These are phyloP conservation scores for Trichoderma citrinoviride DNA, from an alignment of 2,329 filamentous ascomycete genomes.

Conservation along the genomic window DNA sequence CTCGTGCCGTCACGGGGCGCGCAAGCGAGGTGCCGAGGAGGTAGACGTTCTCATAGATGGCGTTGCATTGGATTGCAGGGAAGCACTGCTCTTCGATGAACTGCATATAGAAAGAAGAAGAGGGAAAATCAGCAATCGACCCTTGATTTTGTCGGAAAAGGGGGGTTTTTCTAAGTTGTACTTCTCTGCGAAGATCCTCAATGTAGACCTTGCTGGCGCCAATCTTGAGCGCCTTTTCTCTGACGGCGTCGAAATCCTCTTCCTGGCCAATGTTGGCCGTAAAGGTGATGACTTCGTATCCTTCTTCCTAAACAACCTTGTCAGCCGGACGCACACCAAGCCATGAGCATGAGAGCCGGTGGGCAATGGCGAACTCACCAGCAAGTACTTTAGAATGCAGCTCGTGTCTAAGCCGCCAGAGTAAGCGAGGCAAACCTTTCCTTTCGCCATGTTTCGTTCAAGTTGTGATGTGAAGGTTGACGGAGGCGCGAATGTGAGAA, in stretches of 20 bases:
- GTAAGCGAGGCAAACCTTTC: background rate
- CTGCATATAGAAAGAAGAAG: no score
- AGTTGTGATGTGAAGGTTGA: no score
- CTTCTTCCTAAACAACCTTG: background rate
- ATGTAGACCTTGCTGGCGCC: conserved; percentile 6
- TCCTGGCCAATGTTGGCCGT: conserved; percentile 5
- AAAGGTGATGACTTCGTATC: conserved; percentile 6
- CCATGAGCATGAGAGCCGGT: background rate
- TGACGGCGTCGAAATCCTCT: background rate
- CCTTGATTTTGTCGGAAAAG: background rate
- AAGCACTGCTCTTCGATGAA: conserved; percentile 3
- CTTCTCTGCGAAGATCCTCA: conserved; percentile 6
- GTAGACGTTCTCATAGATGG: conserved; percentile 58
- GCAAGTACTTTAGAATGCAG: background rate
- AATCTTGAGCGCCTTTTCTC: conserved; percentile 3
- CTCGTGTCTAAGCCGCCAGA: conserved; percentile 7
- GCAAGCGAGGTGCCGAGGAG: conserved; percentile 55
- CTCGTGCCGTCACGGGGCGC: conserved; percentile 64
- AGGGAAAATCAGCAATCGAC: background rate
- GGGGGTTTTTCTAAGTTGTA: no score
- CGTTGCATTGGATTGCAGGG: conserved; percentile 38
- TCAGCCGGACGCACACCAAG: background rate
- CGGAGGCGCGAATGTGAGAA: no score
- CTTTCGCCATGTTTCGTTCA: no score
- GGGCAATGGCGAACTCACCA: background rate